Evolutionary conservation across 2,329 filamentous ascomycete genomes (phyloP).

Genomic region (Fusarium papillatum): DNA sequence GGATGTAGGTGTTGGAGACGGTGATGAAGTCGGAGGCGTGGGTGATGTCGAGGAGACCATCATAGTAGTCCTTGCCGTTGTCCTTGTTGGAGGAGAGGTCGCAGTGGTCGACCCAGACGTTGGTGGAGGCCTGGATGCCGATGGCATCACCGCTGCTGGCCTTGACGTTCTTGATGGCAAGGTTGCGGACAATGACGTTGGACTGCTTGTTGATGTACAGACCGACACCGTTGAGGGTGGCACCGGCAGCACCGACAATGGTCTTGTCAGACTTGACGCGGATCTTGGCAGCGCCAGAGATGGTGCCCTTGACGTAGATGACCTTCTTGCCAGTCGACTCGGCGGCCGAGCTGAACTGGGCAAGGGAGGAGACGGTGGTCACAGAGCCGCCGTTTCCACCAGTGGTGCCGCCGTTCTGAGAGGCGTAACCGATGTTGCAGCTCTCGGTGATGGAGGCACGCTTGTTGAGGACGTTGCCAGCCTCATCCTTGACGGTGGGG

Average conservation of each 20-base stretch:
- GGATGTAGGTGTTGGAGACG: conserved; percentile 50
- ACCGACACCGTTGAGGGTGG: conserved; percentile 60
- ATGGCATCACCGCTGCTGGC: conserved; percentile 71
- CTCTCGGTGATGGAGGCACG: conserved; percentile 52
- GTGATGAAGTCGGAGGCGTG: conserved; percentile 75
- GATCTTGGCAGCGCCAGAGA: conserved; percentile 55
- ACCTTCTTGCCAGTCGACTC: conserved; percentile 58
- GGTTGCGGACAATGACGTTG: conserved; percentile 75
- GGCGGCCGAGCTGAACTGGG: conserved; percentile 60
- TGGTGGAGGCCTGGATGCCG: conserved; percentile 67
- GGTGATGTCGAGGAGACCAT: conserved; percentile 74
- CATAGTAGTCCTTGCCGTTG: conserved; percentile 78
- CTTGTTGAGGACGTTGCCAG: conserved; percentile 47
- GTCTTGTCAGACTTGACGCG: conserved; percentile 60
- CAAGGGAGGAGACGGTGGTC: conserved; percentile 58
- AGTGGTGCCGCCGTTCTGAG: conserved; percentile 58
- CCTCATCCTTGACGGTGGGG: conserved; percentile 44
- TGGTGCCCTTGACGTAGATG: conserved; percentile 56
- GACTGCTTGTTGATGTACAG: conserved; percentile 64
- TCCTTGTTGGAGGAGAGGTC: conserved; percentile 72
- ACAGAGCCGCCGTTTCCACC: conserved; percentile 64
- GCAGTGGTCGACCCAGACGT: conserved; percentile 78
- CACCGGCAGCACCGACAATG: conserved; percentile 56
- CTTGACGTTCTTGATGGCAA: conserved; percentile 68
- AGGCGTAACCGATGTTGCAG: conserved; percentile 52